These are phyloP conservation scores for Aureobasidium sp. DNA, from an alignment of 2,329 filamentous ascomycete genomes.

Conservation along the genomic window DNA sequence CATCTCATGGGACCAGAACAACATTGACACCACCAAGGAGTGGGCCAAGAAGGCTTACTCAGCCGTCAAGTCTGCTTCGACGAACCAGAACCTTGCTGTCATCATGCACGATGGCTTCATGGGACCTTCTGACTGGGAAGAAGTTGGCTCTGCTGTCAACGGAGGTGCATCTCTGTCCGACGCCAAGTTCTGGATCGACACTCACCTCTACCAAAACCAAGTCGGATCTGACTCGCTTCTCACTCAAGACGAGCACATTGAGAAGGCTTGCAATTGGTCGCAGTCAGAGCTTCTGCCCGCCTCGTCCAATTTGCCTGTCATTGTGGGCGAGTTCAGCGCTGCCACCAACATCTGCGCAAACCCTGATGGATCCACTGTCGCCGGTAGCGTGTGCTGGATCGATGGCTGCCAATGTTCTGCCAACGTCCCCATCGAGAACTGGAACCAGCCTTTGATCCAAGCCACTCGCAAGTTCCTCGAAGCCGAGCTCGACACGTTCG, in stretches of 20 bases:
- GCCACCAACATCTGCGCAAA: slow-evolving; percentile 40
- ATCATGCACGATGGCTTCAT: slow-evolving; percentile 37
- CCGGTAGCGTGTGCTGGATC: slow-evolving; percentile 27
- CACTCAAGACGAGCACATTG: slow-evolving; percentile 36
- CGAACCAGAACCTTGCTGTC: slow-evolving; percentile 31
- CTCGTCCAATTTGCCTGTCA: slow-evolving; percentile 31
- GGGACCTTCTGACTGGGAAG: slow-evolving; percentile 28
- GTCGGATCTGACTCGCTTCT: slow-evolving; percentile 30
- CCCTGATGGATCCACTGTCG: slow-evolving; percentile 33
- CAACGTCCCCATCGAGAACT: slow-evolving; percentile 31
- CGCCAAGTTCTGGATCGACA: slow-evolving; percentile 37
- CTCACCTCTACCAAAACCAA: slow-evolving; percentile 41
- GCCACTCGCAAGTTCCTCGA: slow-evolving; percentile 37
- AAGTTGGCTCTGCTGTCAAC: slow-evolving; percentile 24
- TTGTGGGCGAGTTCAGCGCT: slow-evolving; percentile 41
- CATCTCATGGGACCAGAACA: slow-evolving; percentile 31
- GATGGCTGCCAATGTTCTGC: slow-evolving; percentile 34
- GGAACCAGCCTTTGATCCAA: slow-evolving; percentile 31
- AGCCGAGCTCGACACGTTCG: slow-evolving; percentile 40
- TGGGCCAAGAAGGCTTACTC: slow-evolving; percentile 33
- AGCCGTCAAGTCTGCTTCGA: slow-evolving; percentile 26
- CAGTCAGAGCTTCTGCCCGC: slow-evolving; percentile 28
- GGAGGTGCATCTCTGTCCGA: slow-evolving; percentile 24
- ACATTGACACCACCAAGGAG: slow-evolving; percentile 29
- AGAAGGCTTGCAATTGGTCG: slow-evolving; percentile 34